These are phyloP conservation scores for Cafeteria roenbergensis DNA, from an alignment of 108 stramenopile genomes.

Conservation along the genomic window DNA sequence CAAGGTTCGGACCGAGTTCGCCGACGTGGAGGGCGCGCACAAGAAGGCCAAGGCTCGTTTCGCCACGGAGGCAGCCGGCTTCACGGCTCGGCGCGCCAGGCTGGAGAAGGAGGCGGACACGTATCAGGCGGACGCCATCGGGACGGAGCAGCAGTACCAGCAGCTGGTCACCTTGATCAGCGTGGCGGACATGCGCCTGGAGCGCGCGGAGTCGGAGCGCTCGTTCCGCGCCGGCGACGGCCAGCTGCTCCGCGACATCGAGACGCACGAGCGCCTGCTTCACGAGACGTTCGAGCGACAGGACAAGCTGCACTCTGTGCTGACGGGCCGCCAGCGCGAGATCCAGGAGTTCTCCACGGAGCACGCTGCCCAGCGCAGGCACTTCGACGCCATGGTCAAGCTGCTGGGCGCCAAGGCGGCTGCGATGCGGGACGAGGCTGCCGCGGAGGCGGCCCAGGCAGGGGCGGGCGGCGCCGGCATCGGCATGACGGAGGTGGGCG, in stretches of 20 bases:
- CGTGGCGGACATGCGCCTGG: constrained; percentile 28
- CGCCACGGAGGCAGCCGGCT: constrained; percentile 39
- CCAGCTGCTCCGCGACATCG: constrained; percentile 40
- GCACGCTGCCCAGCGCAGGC: constrained; percentile 27
- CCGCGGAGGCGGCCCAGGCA: not conserved
- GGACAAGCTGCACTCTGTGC: constrained; percentile 34
- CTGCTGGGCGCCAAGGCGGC: constrained; percentile 12
- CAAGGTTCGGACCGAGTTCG: constrained; percentile 32
- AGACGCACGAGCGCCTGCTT: constrained; percentile 34
- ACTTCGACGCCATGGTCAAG: constrained; percentile 21
- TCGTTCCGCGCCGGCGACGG: constrained; percentile 37
- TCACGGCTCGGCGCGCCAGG: constrained; percentile 39
- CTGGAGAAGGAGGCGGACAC: constrained; percentile 47
- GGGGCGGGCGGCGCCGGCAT: not conserved
- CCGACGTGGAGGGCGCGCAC: constrained; percentile 38
- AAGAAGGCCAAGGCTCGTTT: constrained; percentile 37
- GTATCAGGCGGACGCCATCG: constrained; percentile 30
- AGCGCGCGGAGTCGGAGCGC: constrained; percentile 40
- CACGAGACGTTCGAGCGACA: constrained; percentile 38
- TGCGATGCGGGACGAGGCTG: not conserved
- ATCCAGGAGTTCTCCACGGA: constrained; percentile 29
- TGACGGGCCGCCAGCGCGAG: constrained; percentile 35
- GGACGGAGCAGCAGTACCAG: constrained; percentile 26
- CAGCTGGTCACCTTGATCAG: constrained; percentile 24
- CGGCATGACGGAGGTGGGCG: not conserved